These are phyloP conservation scores for Stipa capillata DNA, from an alignment of 176 grass and related monocot genomes.

Conservation along the genomic window DNA sequence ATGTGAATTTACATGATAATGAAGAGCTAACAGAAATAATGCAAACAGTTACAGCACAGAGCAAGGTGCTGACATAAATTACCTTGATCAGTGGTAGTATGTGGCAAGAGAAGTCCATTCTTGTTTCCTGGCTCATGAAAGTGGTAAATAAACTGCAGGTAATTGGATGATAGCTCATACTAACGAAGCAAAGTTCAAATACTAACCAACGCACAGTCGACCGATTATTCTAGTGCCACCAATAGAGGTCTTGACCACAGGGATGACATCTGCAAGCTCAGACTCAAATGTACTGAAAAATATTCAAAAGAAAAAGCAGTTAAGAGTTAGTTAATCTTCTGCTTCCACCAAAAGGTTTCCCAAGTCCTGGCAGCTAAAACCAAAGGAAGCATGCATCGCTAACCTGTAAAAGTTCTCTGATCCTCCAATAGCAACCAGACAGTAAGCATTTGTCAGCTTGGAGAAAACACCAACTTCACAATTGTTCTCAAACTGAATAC, in stretches of 20 bases:
- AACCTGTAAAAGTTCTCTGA: constrained; percentile 99
- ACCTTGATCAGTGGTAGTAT: constrained; percentile 96
- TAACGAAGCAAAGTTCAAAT: not conserved
- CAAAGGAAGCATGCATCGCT: not conserved
- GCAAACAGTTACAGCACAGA: not conserved
- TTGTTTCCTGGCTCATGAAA: constrained; percentile 68
- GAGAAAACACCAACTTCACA: constrained; percentile 95
- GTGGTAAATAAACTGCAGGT: not conserved
- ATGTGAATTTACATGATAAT: not conserved
- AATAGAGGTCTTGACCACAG: constrained; percentile 94
- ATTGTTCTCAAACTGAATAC: constrained; percentile 92
- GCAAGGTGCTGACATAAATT: not conserved
- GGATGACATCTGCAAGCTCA: constrained; percentile 77
- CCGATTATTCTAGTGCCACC: constrained; percentile 85
- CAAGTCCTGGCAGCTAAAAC: not conserved
- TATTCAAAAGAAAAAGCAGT: not conserved
- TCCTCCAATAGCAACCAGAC: constrained; percentile 90
- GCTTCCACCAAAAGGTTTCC: not conserved
- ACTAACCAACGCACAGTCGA: constrained; percentile 76
- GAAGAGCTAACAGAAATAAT: not conserved
- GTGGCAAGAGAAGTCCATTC: constrained; percentile 96
- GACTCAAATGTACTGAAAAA: constrained; percentile 70
- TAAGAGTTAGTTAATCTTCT: not conserved
- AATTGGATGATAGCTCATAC: not conserved
- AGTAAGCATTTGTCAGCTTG: constrained; percentile 94